Percentiles rank a stretch among this genome's conserved stretches.
Evolutionary conservation across 208 protist genomes (phyloP).

Genomic region (Acanthamoeba healyi): DNA sequence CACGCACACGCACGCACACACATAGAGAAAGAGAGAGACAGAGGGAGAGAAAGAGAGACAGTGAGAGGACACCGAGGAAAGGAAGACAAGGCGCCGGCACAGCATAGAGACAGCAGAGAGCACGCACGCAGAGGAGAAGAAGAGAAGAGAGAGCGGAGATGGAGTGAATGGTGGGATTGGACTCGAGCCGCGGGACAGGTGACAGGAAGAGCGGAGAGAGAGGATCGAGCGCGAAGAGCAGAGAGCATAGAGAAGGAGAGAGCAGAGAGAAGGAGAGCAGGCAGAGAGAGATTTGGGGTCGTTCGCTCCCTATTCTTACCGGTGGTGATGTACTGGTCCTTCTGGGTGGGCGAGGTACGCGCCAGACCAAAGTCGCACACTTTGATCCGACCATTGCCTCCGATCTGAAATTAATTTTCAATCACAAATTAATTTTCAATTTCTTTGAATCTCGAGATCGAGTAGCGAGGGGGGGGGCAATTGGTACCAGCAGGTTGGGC

Average conservation of each 20-base stretch:
- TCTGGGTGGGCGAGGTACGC: slow-evolving; percentile 18
- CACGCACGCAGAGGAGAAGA: background rate
- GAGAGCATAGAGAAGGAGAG: background rate
- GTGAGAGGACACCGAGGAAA: background rate
- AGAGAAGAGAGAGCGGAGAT: background rate
- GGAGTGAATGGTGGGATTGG: no score
- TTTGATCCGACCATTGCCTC: slow-evolving; percentile 10
- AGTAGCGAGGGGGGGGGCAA: background rate
- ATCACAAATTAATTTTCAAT: background rate
- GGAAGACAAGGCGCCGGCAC: slow-evolving; percentile 19
- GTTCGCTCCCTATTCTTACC: no score
- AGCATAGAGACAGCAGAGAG: background rate
- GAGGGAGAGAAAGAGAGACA: background rate
- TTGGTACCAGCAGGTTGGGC: background rate
- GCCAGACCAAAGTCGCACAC: slow-evolving; percentile 68
- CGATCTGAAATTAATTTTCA: background rate
- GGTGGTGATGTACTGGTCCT: slow-evolving; percentile 44
- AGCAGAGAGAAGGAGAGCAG: background rate
- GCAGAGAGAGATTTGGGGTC: no score
- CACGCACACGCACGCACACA: background rate
- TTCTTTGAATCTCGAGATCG: no score
- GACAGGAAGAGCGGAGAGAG: background rate
- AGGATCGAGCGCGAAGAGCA: background rate
- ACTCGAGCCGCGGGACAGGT: background rate
- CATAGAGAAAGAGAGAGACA: background rate